A percentile compares a stretch with the other conserved stretches of the same genome.
phyloP scores from a whole-genome alignment of 208 protist genomes.

The Acanthamoeba triangularis region DNA sequence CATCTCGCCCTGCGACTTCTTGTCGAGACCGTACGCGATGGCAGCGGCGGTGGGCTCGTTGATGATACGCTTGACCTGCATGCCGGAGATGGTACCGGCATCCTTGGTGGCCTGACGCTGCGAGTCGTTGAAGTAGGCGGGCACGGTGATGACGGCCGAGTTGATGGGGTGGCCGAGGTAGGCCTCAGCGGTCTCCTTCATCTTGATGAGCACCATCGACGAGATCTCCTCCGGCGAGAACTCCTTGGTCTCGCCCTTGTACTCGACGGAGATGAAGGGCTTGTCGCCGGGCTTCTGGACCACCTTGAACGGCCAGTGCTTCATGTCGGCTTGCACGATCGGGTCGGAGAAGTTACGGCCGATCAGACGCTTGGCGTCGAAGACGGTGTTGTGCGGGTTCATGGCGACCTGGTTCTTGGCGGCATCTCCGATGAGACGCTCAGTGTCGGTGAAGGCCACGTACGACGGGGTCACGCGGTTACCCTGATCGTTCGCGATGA shows the following conservation, averaged over 20 bases:
- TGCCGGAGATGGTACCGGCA: constrained; percentile 94
- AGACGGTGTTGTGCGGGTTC: constrained; percentile 95
- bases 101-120: constrained; percentile 97
- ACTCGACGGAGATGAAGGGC: constrained; percentile 92
- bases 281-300: constrained; percentile 91
- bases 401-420: constrained; percentile 93
- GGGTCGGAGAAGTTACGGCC: constrained; percentile 88
- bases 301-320: constrained; percentile 95
- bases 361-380: constrained; percentile 95
- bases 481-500: constrained; percentile 96
- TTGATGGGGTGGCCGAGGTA: constrained; percentile 96
- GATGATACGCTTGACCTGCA: constrained; percentile 99
- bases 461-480: constrained; percentile 99
- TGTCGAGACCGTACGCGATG: constrained; percentile 99
- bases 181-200: constrained; percentile 97
- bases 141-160: constrained; percentile 98
- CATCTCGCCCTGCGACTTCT: constrained; percentile 87
- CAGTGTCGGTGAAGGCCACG: constrained; percentile 98
- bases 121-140: constrained; percentile 98
- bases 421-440: constrained; percentile 93
- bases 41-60: constrained; percentile 99
- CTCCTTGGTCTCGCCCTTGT: constrained; percentile 92
- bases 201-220: constrained; percentile 96
- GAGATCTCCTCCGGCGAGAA: constrained; percentile 96
- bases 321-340: constrained; percentile 90